Evolutionary conservation across 306 rosid genomes (phyloP).

Genomic region (Arachis hypogaea): DNA sequence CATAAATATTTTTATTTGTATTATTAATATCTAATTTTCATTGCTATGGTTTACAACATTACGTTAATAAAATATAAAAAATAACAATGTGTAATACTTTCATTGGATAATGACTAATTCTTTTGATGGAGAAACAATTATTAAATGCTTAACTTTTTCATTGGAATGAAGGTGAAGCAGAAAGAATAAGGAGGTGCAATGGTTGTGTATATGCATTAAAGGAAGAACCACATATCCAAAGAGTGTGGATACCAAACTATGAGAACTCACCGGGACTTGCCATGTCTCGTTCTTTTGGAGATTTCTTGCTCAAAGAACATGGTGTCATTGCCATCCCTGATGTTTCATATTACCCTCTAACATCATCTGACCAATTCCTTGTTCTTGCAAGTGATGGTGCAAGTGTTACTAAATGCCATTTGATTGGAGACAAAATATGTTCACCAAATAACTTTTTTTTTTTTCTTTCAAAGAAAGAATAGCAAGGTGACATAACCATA

Average conservation of each 20-base stretch:
- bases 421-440: too few relatives aligned
- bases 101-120: too few relatives aligned
- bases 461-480: too few relatives aligned
- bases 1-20: too few relatives aligned
- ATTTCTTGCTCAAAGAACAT: slow-evolving; percentile 67
- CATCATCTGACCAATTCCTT: slow-evolving; percentile 58
- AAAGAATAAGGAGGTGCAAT: slow-evolving; percentile 59
- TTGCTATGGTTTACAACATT: too few relatives aligned
- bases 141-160: not conserved
- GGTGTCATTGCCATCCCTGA: slow-evolving; percentile 72
- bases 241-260: slow-evolving; percentile 67
- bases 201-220: slow-evolving; percentile 64
- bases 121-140: too few relatives aligned
- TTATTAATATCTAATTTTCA: too few relatives aligned
- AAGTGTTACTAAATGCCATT: not conserved
- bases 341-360: slow-evolving; percentile 49
- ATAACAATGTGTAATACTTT: too few relatives aligned
- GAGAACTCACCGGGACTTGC: slow-evolving; percentile 68
- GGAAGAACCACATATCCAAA: slow-evolving; percentile 63
- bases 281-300: slow-evolving; percentile 87
- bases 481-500: not conserved
- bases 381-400: slow-evolving; percentile 80
- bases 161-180: slow-evolving; percentile 56
- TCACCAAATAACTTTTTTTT: too few relatives aligned
- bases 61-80: too few relatives aligned